A percentile compares a stretch with the other conserved stretches of the same genome.
These are phyloP conservation scores for Pseudevernia furfuracea DNA, from an alignment of 495 filamentous ascomycete species.

Conservation along the genomic window DNA sequence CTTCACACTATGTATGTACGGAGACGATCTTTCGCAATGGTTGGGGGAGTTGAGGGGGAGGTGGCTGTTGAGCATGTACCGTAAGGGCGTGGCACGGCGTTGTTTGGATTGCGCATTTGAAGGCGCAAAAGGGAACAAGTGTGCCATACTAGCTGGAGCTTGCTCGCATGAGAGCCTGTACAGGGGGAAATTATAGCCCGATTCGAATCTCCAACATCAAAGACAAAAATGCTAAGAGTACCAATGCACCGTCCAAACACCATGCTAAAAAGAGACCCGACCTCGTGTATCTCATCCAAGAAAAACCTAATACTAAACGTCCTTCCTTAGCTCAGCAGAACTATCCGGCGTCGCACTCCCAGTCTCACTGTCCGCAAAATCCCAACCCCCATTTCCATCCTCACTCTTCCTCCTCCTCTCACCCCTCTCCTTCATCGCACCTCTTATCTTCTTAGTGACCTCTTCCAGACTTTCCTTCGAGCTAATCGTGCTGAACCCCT, in stretches of 20 bases:
- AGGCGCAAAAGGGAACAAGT: background rate
- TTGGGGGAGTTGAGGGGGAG: background rate
- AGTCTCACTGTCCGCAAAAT: slow-evolving; percentile 39
- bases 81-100: background rate
- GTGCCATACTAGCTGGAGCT: background rate
- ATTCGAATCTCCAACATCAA: background rate
- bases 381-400: slow-evolving; percentile 38
- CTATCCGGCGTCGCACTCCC: slow-evolving; percentile 37
- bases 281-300: background rate
- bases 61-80: background rate
- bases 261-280: background rate
- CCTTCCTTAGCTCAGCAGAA: slow-evolving; percentile 36
- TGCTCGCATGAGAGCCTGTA: background rate
- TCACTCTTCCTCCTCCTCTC: slow-evolving; percentile 61
- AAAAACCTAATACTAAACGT: slow-evolving; percentile 26
- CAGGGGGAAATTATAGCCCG: background rate
- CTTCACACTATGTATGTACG: background rate
- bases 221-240: background rate
- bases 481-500: slow-evolving; percentile 65
- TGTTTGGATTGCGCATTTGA: background rate
- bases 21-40: background rate
- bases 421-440: slow-evolving; percentile 79
- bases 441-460: slow-evolving; percentile 77
- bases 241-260: background rate
- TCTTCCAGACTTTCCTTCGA: slow-evolving; percentile 67